phyloP scores from a whole-genome alignment of 192 early-diverging fungal genomes.

The Coemansia sp. region DNA sequence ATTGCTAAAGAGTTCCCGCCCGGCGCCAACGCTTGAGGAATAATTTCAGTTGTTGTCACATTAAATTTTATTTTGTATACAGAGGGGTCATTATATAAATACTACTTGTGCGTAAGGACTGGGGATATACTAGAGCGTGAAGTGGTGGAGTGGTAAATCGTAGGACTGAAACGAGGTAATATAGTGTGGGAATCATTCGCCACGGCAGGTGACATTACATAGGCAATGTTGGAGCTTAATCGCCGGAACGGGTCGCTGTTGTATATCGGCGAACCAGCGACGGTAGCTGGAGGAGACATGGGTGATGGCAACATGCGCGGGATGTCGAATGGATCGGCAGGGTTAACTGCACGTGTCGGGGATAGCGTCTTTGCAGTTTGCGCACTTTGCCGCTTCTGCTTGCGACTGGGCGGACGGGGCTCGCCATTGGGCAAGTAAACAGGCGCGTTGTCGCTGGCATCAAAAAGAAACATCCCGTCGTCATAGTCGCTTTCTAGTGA shows the following conservation, averaged over 20 bases:
- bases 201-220: neutral
- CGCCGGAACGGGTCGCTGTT: neutral
- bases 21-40: neutral
- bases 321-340: conserved; percentile 38
- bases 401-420: conserved; percentile 12
- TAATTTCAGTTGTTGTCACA: no score
- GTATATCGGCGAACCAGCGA: neutral
- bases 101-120: neutral
- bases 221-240: neutral
- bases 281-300: neutral
- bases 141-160: no score
- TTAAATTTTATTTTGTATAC: no score
- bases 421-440: conserved; percentile 30
- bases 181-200: neutral
- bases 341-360: neutral
- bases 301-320: conserved; percentile 17
- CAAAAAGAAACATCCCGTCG: conserved; percentile 8
- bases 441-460: conserved; percentile 2
- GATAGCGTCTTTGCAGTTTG: neutral
- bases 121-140: neutral
- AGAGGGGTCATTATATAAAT: no score
- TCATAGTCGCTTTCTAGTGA: conserved; percentile 8
- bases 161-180: neutral
- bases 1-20: conserved; percentile 6
- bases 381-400: conserved; percentile 4